Evolutionary conservation across 163 green algal genomes (phyloP).

Genomic region (Prototheca stagnorum): DNA sequence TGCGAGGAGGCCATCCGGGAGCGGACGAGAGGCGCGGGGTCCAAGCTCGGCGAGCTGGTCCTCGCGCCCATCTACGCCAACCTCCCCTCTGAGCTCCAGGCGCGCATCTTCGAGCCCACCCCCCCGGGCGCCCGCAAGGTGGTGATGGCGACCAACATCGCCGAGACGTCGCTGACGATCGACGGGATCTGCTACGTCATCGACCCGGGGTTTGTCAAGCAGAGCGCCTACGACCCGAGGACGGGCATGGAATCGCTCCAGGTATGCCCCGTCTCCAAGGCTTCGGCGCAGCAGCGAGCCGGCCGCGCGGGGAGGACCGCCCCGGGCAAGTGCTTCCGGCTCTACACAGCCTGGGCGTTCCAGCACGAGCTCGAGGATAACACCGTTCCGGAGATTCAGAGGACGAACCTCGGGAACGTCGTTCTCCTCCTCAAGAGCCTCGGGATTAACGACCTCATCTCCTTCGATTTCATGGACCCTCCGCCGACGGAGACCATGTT

Average conservation of each 20-base stretch:
- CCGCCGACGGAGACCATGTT: slow-evolving; percentile 67
- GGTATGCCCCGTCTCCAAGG: slow-evolving; percentile 85
- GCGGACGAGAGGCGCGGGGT: slow-evolving; percentile 66
- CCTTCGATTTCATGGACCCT: slow-evolving; percentile 99
- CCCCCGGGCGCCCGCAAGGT: slow-evolving; percentile 72
- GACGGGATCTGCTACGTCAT: slow-evolving; percentile 97
- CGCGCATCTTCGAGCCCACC: slow-evolving; percentile 82
- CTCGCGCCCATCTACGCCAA: slow-evolving; percentile 96
- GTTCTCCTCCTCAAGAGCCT: slow-evolving; percentile 75
- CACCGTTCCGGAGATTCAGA: slow-evolving; percentile 82
- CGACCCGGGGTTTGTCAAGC: slow-evolving; percentile 84
- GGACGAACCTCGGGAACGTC: slow-evolving; percentile 88
- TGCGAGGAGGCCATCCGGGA: slow-evolving; percentile 65
- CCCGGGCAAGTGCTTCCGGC: slow-evolving; percentile 74
- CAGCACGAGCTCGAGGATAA: slow-evolving; percentile 90
- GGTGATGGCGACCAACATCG: slow-evolving; percentile 88
- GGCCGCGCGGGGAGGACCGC: slow-evolving; percentile 84
- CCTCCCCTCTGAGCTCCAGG: slow-evolving; percentile 79
- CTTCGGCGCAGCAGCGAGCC: slow-evolving; percentile 75
- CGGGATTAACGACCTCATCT: slow-evolving; percentile 92
- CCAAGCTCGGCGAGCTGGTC: slow-evolving; percentile 52
- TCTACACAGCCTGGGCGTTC: slow-evolving; percentile 88
- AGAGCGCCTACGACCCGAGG: slow-evolving; percentile 93
- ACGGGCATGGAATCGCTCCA: slow-evolving; percentile 96
- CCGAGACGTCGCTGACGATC: slow-evolving; percentile 88